phyloP scores from a whole-genome alignment of 1,139 yeast genomes.

The Blastobotrys persicus region DNA sequence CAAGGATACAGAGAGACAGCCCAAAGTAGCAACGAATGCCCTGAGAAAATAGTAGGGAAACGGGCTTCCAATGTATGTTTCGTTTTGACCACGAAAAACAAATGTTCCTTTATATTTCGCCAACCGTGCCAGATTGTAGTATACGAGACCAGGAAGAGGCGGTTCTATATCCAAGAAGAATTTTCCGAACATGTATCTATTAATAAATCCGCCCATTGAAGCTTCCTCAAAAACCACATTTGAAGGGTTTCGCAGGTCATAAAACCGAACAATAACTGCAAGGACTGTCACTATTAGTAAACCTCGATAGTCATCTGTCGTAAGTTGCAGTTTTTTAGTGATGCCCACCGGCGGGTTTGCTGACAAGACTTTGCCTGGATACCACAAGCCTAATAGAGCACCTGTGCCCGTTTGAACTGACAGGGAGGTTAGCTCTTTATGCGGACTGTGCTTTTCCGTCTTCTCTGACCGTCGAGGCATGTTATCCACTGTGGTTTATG shows the following conservation, averaged over 20 bases:
- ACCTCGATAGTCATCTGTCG: conserved; percentile 3
- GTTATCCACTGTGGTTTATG: no score
- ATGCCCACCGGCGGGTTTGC: conserved; percentile 10
- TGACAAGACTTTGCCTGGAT: conserved; percentile 21
- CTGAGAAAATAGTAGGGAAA: conserved; percentile 51
- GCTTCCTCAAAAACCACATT: conserved; percentile 57
- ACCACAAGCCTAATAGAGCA: conserved; percentile 28
- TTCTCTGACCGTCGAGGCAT: no score
- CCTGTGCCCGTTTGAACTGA: conserved; percentile 27
- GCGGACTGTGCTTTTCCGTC: no score
- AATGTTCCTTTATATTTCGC: conserved; percentile 49
- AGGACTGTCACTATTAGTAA: conserved; percentile 6
- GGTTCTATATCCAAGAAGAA: conserved; percentile 63
- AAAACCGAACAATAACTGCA: conserved; percentile 20
- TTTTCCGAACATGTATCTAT: conserved; percentile 50
- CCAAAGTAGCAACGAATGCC: conserved; percentile 52
- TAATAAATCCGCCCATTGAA: conserved; percentile 53
- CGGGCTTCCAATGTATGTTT: conserved; percentile 32
- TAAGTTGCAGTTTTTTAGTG: conserved; percentile 2
- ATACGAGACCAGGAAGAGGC: conserved; percentile 55
- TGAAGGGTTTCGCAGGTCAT: conserved; percentile 26
- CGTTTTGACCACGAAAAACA: conserved; percentile 38
- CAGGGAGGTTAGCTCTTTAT: not conserved
- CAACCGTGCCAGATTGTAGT: conserved; percentile 43
- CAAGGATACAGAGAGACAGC: conserved; percentile 46